Base-by-base conservation (phyloP, 495 filamentous ascomycete genomes). In the Aspergillus ostianus region DNA sequence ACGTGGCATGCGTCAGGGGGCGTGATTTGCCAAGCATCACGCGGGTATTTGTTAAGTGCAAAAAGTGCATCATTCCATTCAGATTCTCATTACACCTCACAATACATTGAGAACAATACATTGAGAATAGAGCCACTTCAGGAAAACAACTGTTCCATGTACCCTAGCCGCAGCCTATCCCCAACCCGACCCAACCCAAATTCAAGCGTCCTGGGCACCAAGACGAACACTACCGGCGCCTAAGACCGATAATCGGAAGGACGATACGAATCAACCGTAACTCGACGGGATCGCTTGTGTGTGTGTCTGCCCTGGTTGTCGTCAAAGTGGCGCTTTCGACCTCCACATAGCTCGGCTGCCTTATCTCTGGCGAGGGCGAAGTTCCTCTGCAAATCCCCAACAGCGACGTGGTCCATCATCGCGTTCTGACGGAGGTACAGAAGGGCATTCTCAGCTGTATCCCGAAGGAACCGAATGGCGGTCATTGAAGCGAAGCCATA, bases 371-470 rank as follows among this genome's bases (percentile, higher is more conserved):
- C 70, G 30, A 65, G 45, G 13, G 57, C 53, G 7, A 77, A 69
- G 13, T 66, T 62, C 6, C 67, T 54, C 18, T 70, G 45, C 19
- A 82, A 54, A 47, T 82, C 76, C 0, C 65, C 51, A 19, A 79
- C 51, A 47, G 71, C 52, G 18, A 50, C 51, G 47, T 73, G 60
- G 3, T 67, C 50, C 0, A 54, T 45, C 17, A 64, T n/a, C 2
- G 64, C 64, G 27, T 74, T 64, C 2, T 55, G n/a, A 17, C 61
- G 56, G 20, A 81, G 63, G 47, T 79, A 76, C 3, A 56, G 65
- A 12, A 79, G 58, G 0, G 71, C 64, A 58, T 82, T 82, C 55
- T 81, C 80, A 4, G 75, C 74, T 9, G 76, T 80, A 59, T 82
- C 80, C 3, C 79, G 78, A 19, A 82, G 73, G 51, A 80, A 82